These are phyloP conservation scores for Claviceps digitariae DNA, from an alignment of 2,329 filamentous ascomycete species.

Conservation along the genomic window DNA sequence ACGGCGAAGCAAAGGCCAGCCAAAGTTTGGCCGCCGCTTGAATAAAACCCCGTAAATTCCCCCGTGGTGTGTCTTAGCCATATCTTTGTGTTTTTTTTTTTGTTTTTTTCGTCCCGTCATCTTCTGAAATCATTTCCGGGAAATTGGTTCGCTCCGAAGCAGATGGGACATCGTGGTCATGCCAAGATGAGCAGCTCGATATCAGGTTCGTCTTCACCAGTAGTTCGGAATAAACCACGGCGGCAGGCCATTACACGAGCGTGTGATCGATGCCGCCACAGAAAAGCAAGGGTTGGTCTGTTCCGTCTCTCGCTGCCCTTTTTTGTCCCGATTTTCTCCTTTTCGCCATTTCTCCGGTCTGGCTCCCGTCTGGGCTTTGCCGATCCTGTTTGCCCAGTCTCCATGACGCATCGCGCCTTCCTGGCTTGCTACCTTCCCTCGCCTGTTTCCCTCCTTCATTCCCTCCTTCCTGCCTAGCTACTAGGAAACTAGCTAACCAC, in stretches of 20 bases:
- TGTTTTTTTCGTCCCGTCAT: too few species aligned
- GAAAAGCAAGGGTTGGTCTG: conserved; percentile 21
- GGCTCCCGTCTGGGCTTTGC: too few species aligned
- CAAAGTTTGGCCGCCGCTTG: neutral
- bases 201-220: conserved; percentile 8
- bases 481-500: too few species aligned
- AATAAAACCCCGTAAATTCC: conserved; percentile 5
- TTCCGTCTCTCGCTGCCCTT: neutral
- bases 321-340: too few species aligned
- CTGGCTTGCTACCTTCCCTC: too few species aligned
- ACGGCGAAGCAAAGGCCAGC: neutral
- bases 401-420: too few species aligned
- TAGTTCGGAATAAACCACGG: conserved; percentile 6
- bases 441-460: too few species aligned
- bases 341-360: too few species aligned
- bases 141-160: neutral
- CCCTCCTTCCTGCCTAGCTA: too few species aligned
- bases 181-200: conserved; percentile 6
- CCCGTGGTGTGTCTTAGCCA: neutral
- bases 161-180: neutral
- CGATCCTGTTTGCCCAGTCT: too few species aligned
- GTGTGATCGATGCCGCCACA: conserved; percentile 23
- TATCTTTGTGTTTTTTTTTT: neutral
- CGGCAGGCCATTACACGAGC: conserved; percentile 15
- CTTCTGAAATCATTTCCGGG: neutral